Evolutionary conservation across 208 protist species (phyloP), one percentile per base, ranked within the genome.

Genomic region (Acanthamoeba healyi): DNA sequence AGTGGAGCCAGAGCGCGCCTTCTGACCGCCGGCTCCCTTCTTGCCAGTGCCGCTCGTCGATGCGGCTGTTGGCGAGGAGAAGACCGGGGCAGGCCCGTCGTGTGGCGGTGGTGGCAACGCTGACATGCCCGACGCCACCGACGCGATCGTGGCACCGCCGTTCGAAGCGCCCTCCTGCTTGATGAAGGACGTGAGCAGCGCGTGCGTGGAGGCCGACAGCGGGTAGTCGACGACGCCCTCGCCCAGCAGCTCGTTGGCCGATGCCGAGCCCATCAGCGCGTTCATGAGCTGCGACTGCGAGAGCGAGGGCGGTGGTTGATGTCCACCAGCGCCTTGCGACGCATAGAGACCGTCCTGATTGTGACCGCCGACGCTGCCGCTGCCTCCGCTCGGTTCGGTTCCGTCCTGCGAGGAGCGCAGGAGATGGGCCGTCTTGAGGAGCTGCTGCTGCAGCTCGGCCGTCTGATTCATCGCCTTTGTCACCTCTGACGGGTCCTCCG

Each of bases 321-420:
- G 54, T 6, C 19, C 74, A 4, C 42, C 38, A 32, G 10, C 32
- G n/a, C 74, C 74, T 7, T 51, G 36, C 22, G 12, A 46, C 7
- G n/a, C 74, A 34, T 34, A 40, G 46, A 36, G n/a, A 4, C 14
- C 74, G 32, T 29, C 74, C 9, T 15, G 34, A 24, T 40, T 15
- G 19, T 38, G 9, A 4, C 42, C 29, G 14, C 17, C 46, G 12
- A 1, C 32, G 10, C 26, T 14, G 49, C 42, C 29, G 14, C 17
- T 38, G 12, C 17, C 32, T 12, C 26, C 19, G 49, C n/a, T 36
- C n/a, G 19, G 26, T 9, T 58, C 44, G 5, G 54, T 58, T 1
- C 81, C 81, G n/a, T 89, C 81, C 34, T 89, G 81, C 46, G 81
- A 89, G n/a, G 51, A 67, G 19, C 81, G 81, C 19, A 89, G 81